Conservation (phyloP, 1,139 yeast species). For the Pichia sp. region DNA sequence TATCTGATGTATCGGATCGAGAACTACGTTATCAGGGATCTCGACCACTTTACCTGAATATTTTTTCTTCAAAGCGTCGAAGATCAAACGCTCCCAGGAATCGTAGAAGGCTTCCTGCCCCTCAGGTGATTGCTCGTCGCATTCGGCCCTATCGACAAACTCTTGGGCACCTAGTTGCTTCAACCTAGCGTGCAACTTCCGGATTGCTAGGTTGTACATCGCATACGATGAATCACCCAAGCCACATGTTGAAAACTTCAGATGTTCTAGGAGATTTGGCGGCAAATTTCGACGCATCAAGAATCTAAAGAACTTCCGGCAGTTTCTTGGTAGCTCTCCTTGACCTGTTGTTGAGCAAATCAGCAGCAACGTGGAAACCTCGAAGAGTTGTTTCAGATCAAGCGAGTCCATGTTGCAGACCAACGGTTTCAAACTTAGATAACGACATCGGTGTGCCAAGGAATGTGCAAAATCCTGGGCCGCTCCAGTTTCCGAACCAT, state of each 20-base stretch:
- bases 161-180: constrained; percentile 78
- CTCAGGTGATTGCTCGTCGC: constrained; percentile 78
- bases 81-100: constrained; percentile 63
- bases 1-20: constrained; percentile 43
- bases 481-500: constrained; percentile 93
- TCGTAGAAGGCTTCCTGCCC: constrained; percentile 76
- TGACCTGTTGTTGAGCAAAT: constrained; percentile 93
- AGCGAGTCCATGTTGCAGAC: constrained; percentile 61
- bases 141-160: constrained; percentile 71
- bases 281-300: constrained; percentile 69
- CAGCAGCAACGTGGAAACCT: constrained; percentile 35
- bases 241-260: constrained; percentile 73
- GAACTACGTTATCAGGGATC: constrained; percentile 39
- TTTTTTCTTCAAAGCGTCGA: constrained; percentile 38
- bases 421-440: constrained; percentile 50
- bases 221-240: constrained; percentile 95
- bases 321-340: constrained; percentile 86
- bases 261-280: constrained; percentile 53
- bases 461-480: constrained; percentile 80
- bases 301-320: constrained; percentile 67
- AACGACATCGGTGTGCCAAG: constrained; percentile 52
- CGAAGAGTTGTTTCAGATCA: constrained; percentile 47
- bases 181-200: constrained; percentile 74
- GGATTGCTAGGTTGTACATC: constrained; percentile 77
- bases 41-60: constrained; percentile 9